Base-by-base conservation (phyloP, 2,329 filamentous ascomycete species). In the Acrocalymma vagum region DNA sequence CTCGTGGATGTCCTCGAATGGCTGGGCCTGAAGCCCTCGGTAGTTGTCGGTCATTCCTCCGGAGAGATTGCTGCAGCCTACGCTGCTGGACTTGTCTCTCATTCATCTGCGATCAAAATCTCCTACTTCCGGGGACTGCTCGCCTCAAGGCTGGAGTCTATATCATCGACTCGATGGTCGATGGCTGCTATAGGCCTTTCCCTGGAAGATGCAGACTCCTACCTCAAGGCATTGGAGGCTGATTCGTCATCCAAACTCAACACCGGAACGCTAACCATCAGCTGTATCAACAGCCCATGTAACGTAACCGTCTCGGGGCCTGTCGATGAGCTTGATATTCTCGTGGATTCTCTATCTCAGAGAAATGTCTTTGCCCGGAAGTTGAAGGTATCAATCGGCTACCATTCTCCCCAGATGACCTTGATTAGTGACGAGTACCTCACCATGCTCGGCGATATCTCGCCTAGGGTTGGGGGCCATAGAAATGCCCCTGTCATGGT, bases 261-360 rank as follows among this genome's bases (percentile, higher is more conserved):
- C 14, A n/a, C 14, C 9, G 20, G 20, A n/a, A 14, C 5, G 9
- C 20, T 44, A 20, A 41, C 38, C 9, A 28, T 44, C 8, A 36
- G 38, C 38, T 43, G 40, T 36, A 24, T 20, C 37, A 78, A 78
- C 49, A 65, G 65, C 9, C 63, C 71, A 2, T 31, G 49, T 1
- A 73, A 65, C 26, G 55, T 75, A 4, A 78, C 75, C 0, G 32
- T 77, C 2, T 74, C 73, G 8, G 75, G 75, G 1, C 60, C 67
- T 39, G 69, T 62, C 3, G 46, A 62, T 0, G 58, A 66, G 28
- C 44, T 63, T 2, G 56, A 62, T 11, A 42, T 56, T 1, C 48
- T 55, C 2, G 31, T 17, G 21, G 20, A 33, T 14, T 31, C n/a
- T 4, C 46, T 76, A 1, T 55, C 71, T 5, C 60, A 64, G 5